Base-by-base conservation (phyloP, 1,284 basidiomycete genomes). In the Crocinoboletus sp. region DNA sequence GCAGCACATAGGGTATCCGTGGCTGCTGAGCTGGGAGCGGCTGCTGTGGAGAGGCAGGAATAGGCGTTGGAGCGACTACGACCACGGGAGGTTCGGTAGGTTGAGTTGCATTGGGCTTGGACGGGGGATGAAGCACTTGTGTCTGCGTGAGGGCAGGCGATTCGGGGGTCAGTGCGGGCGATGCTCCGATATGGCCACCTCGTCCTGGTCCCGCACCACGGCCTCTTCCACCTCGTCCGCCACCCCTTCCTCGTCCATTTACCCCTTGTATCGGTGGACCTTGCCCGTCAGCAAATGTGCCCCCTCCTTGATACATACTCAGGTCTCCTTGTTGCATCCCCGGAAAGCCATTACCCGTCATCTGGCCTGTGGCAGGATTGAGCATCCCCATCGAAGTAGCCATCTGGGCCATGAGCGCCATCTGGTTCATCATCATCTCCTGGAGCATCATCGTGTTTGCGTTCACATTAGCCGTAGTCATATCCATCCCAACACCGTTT, bases 381-480 rank as follows among this genome's bases (percentile, higher is more conserved):
- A 85, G 70, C 62, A 89, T 81, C 16, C 83, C 86, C 73, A 87
- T 80, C 13, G 76, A 77, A 20, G 79, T 74, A 19, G 83, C 82
- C 76, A 89, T 83, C 64, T 89, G 87, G 27, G 83, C 79, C 85
- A 89, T 89, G 54, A 89, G 71, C 33, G 85, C 83, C 84, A 89
- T 88, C 61, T 89, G 84, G 63, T 76, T 85, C 79, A 87, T 82
- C 79, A 89, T 82, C 74, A 89, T 82, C 65, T 89, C 87, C 65
- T 89, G 86, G 47, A 89, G 60, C 69, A 85, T 69, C 53, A 89
- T 56, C 33, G 84, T 82, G 55, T 84, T 87, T 37, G 74, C 46
- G 30, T 52, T 64, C 20, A 50, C 53, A 33, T 53, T 61, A 13
- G 77, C 73, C 13, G 75, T 69, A 43, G 69, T 71, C 73, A 84